A percentile compares a stretch with the other conserved stretches of the same genome.
Conservation (phyloP, 352 stramenopile genomes). For the Globisporangium recalcitrans region DNA sequence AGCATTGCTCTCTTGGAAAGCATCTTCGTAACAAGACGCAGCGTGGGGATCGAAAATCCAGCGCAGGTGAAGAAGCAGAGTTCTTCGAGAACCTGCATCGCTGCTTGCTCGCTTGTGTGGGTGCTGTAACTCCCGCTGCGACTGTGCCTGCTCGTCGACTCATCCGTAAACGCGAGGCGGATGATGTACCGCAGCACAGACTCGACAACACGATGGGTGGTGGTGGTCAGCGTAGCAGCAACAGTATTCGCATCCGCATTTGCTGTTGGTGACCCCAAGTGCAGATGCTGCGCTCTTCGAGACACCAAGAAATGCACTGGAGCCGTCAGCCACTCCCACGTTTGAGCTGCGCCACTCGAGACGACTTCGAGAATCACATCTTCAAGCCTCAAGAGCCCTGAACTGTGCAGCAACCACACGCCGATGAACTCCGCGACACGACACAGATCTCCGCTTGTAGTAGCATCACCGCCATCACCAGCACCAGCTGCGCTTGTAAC, state of each 20-base stretch:
- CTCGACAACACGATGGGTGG: constrained; percentile 9
- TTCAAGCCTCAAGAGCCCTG: constrained; percentile 19
- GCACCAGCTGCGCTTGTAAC: background rate
- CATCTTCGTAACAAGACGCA: constrained; percentile 10
- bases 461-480: too few relatives aligned
- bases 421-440: constrained; percentile 5
- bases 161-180: constrained; percentile 18
- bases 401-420: constrained; percentile 16
- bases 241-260: background rate
- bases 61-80: constrained; percentile 10
- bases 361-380: constrained; percentile 14
- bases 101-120: background rate
- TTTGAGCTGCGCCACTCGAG: background rate
- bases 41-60: constrained; percentile 11
- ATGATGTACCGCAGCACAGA: constrained; percentile 20
- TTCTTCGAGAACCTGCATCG: constrained; percentile 6
- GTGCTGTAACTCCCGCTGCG: background rate
- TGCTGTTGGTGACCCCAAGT: background rate
- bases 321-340: constrained; percentile 7
- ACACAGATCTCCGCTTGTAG: background rate
- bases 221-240: background rate
- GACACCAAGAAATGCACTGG: constrained; percentile 1
- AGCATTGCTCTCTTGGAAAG: background rate
- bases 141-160: too few relatives aligned
- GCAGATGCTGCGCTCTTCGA: background rate